These are phyloP conservation scores for Sugiyamaella qingdaonensis DNA, from an alignment of 805 yeast species.

Conservation along the genomic window DNA sequence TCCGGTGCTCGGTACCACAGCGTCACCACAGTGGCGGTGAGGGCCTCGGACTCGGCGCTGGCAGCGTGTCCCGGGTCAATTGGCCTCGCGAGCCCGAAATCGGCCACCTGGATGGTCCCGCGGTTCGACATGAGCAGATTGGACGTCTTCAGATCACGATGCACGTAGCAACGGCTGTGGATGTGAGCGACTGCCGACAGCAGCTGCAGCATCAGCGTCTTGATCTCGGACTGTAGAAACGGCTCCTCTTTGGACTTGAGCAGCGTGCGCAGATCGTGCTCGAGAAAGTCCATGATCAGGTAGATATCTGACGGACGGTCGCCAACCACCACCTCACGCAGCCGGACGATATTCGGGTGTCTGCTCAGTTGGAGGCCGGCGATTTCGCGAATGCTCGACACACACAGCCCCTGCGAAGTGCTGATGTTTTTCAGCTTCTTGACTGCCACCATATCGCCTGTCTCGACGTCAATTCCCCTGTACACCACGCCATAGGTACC, in stretches of 20 bases:
- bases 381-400: constrained; percentile 63
- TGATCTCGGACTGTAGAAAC: constrained; percentile 29
- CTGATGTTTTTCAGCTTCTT: constrained; percentile 48
- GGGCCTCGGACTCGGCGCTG: constrained; percentile 16
- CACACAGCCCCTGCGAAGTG: constrained; percentile 56
- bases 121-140: constrained; percentile 67
- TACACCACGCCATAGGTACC: constrained; percentile 53
- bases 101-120: constrained; percentile 79
- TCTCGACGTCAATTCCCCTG: constrained; percentile 45
- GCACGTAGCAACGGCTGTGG: constrained; percentile 36
- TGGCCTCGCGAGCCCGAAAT: constrained; percentile 67
- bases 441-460: constrained; percentile 51
- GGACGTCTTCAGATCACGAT: constrained; percentile 88
- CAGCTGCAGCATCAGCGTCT: constrained; percentile 28
- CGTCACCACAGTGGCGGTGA: constrained; percentile 41
- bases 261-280: constrained; percentile 28
- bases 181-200: constrained; percentile 24
- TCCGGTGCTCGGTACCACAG: constrained; percentile 43
- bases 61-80: constrained; percentile 41
- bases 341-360: constrained; percentile 50
- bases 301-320: constrained; percentile 19
- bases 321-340: constrained; percentile 51
- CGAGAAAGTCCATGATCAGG: constrained; percentile 32
- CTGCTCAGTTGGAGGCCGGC: constrained; percentile 46
- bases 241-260: constrained; percentile 25